Evolutionary conservation across 768 basidiomycete species (phyloP), one percentile per base, ranked within the genome.

Genomic region (Russula sp.): DNA sequence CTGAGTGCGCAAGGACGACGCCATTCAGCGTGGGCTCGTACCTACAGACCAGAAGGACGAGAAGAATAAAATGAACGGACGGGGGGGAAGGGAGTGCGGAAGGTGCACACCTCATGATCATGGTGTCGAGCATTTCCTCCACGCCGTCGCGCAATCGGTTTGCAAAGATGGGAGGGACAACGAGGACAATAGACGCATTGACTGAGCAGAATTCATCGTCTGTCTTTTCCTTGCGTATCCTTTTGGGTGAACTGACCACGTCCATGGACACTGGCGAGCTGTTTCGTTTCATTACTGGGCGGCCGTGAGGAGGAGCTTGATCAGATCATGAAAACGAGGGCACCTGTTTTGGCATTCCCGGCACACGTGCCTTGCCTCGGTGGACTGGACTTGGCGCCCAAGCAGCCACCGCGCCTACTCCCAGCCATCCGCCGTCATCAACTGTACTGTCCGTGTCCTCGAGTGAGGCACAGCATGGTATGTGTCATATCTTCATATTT

Each of bases 71-170:
- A 22, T 7, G 18, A 51, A 13, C 29, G 9, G 5, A 16, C 46
- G 29, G 20, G 20, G 20, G 48, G 39, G 3, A 32, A 29, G 55
- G 16, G 5, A 8, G 50, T 6, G 16, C 39, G 49, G 38, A 4
- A 43, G 25, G 32, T 20, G 74, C 82, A 67, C 69, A 94, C 95
- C 90, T 85, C 95, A 98, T 96, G 14, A 96, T 75, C 88, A 97
- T 88, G 8, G 90, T 90, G 73, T 98, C 93, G 18, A 98, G 76
- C 83, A 94, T 85, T 74, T 98, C 93, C 69, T 88, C 84, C 18
- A 84, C 90, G 7, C 95, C 95, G 43, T 73, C 76, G 10, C 80
- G 76, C n/a, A 87, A 81, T 73, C 88, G 82, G 46, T 76, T 79
- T 16, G 90, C 82, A 71, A 93, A 96, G 46, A 88, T 79, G 1